Evolutionary conservation across 768 basidiomycete genomes (phyloP).

Genomic region (Leucogyrophana mollusca): DNA sequence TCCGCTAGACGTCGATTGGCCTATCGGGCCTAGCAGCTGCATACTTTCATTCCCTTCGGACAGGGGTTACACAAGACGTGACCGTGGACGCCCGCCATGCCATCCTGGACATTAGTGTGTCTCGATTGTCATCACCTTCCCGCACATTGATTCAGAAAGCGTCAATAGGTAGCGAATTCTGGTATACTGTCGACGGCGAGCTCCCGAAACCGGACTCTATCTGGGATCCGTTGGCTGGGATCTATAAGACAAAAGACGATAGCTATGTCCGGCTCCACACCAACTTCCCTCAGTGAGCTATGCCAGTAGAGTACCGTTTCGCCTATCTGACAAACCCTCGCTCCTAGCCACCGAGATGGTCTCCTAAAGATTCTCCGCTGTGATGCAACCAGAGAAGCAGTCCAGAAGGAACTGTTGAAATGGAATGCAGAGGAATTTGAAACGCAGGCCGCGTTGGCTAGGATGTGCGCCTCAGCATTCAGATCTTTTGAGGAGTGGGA

Average conservation of each 20-base stretch:
- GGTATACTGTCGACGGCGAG: constrained; percentile 43
- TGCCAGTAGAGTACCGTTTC: neutral
- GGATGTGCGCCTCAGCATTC: constrained; percentile 51
- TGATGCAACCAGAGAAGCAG: constrained; percentile 31
- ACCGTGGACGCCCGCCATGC: constrained; percentile 56
- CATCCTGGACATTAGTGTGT: constrained; percentile 51
- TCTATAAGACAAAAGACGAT: constrained; percentile 51
- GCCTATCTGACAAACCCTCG: neutral
- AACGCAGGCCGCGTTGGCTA: constrained; percentile 38
- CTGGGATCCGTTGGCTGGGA: constrained; percentile 52
- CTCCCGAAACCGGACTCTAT: constrained; percentile 25
- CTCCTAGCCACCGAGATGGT: constrained; percentile 46
- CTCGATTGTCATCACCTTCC: neutral
- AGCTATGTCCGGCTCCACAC: constrained; percentile 57
- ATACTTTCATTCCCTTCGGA: constrained; percentile 45
- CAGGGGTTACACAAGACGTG: constrained; percentile 46
- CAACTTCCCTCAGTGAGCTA: constrained; percentile 59
- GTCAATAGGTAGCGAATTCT: constrained; percentile 47
- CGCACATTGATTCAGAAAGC: neutral
- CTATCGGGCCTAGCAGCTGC: constrained; percentile 54
- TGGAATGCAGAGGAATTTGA: constrained; percentile 51
- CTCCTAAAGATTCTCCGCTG: constrained; percentile 46
- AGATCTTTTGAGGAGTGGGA: constrained; percentile 53
- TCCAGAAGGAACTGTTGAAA: constrained; percentile 35
- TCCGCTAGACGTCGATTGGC: constrained; percentile 42